Conservation (phyloP, 179 eudicot species). For the Heliamphora pulchella region DNA sequence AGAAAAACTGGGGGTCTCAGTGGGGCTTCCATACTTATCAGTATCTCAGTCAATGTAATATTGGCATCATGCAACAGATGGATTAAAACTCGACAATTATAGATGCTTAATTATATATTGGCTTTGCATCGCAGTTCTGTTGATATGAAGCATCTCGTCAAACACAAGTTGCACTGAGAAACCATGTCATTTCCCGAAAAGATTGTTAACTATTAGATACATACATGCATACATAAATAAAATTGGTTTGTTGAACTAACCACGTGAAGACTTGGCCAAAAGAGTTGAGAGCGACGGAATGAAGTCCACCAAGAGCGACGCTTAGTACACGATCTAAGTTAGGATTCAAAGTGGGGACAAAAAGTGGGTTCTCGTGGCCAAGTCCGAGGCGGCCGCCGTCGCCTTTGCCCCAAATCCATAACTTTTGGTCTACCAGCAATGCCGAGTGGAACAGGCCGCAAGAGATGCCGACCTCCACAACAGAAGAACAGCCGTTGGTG, state of each 20-base stretch:
- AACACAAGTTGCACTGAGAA: not conserved
- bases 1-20: no score
- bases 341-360: conserved; percentile 50
- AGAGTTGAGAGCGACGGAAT: conserved; percentile 63
- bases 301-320: conserved; percentile 89
- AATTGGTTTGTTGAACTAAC: conserved; percentile 36
- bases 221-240: not conserved
- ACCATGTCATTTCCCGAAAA: not conserved
- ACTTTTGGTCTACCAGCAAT: conserved; percentile 46
- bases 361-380: conserved; percentile 53
- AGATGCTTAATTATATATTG: no score
- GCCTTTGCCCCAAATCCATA: conserved; percentile 97
- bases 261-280: conserved; percentile 66
- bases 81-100: no score
- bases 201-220: not conserved
- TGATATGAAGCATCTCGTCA: not conserved
- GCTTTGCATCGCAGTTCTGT: not conserved
- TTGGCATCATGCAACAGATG: no score
- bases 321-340: conserved; percentile 31
- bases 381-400: conserved; percentile 88
- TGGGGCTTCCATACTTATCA: no score
- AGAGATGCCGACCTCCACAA: conserved; percentile 48
- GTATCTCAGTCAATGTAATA: no score
- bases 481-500: not conserved
- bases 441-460: conserved; percentile 85